Conservation (phyloP, 768 basidiomycete genomes). For the Suillus ampliporus region DNA sequence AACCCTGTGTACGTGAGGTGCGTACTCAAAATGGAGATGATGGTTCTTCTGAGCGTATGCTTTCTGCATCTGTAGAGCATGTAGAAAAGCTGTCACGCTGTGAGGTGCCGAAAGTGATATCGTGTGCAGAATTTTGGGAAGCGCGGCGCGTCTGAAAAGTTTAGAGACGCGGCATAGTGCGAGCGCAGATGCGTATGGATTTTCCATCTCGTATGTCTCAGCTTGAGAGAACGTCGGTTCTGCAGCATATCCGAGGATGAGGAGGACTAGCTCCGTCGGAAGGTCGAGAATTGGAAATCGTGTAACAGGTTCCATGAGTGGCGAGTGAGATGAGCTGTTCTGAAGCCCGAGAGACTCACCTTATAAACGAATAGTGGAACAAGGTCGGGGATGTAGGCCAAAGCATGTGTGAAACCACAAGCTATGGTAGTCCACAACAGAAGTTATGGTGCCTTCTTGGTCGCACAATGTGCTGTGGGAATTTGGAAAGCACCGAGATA, state of each 20-base stretch:
- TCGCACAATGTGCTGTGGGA: neutral
- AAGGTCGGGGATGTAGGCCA: neutral
- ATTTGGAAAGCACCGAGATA: no score
- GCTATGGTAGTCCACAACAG: no score
- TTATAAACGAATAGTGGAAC: neutral
- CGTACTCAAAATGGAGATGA: constrained; percentile 40
- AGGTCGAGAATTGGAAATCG: constrained; percentile 31
- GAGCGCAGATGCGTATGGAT: constrained; percentile 30
- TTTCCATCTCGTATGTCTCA: constrained; percentile 11
- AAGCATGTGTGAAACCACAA: constrained; percentile 14
- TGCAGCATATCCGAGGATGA: no score
- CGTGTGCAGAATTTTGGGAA: constrained; percentile 46
- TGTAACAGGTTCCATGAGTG: neutral
- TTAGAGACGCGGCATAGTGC: constrained; percentile 42
- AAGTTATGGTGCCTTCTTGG: neutral
- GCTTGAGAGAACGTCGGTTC: constrained; percentile 35
- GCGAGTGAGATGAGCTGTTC: neutral
- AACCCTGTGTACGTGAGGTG: constrained; percentile 36
- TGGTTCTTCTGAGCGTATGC: constrained; percentile 16
- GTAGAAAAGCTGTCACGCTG: constrained; percentile 34
- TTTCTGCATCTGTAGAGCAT: constrained; percentile 36
- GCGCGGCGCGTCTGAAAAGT: constrained; percentile 35
- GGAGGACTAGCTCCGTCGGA: constrained; percentile 42
- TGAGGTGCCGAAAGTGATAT: constrained; percentile 36
- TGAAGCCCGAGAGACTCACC: neutral